Base-by-base conservation (phyloP, 2,329 filamentous ascomycete species). In the Chrysoporthe cubensis region DNA sequence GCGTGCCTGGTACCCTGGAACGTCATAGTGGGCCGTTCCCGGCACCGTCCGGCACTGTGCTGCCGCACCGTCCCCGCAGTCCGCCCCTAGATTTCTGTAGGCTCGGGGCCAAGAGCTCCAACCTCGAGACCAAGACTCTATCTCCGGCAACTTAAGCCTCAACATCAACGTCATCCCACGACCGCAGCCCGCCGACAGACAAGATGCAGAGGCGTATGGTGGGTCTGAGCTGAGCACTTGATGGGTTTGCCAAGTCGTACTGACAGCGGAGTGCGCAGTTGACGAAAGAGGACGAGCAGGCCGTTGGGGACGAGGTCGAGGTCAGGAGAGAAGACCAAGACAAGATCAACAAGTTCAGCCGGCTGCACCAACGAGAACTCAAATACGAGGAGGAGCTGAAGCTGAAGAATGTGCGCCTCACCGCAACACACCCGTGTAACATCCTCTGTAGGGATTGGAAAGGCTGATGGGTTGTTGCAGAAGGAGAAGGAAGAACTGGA, bases 401-500 rank as follows among this genome's bases (percentile, higher is more conserved):
- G 76, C 78, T 81, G 6, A 97, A 97, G 78, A 89, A 89, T 78
- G 95, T 94, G 78, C 70, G 88, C 79, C n/a, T 13, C 54, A 42
- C 34, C 16, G 21, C 57, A 43, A 43, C 8, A 13, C n/a, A 43
- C 40, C 21, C 6, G 32, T 16, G n/a, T 13, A 40, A 3, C 4
- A 14, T 4, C n/a, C 32, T 3, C 57, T 32, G n/a, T 4, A 18
- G 14, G 37, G 9, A 26, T 16, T 6, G 34, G 13, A 43, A 50
- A 48, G 3, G 66, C 70, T 75, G 66, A 75, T 61, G 11, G 59
- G 4, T 26, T 13, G 21, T 18, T 72, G 65, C 76, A 98, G 95
- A 98, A 98, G 83, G 95, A 98, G 79, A 98, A 97, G 82, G 96
- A 99, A 80, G 96, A 98, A 76, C 87, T 98, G 3, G 94, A 98